These are phyloP conservation scores for Camellia granthamiana DNA, from an alignment of 148 eudicot species.

Conservation along the genomic window DNA sequence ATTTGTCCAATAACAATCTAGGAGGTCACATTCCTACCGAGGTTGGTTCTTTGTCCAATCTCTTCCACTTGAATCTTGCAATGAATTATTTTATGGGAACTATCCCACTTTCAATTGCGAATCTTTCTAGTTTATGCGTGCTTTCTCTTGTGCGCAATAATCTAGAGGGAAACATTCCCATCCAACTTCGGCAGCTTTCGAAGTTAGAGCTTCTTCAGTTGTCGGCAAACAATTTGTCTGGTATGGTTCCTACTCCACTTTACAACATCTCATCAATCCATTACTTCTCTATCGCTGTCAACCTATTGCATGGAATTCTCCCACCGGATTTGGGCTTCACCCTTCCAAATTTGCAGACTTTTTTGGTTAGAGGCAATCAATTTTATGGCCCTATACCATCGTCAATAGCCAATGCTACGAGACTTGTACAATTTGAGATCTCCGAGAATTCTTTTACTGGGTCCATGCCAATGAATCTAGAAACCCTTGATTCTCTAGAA, in stretches of 20 bases:
- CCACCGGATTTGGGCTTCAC: conserved; percentile 14
- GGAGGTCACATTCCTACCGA: conserved; percentile 9
- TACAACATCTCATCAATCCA: conserved; percentile 22
- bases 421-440: background rate
- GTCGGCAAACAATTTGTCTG: conserved; percentile 16
- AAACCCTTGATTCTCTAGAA: conserved; percentile 12
- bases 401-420: conserved; percentile 15
- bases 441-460: conserved; percentile 14
- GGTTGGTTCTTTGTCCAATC: conserved; percentile 4
- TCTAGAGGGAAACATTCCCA: conserved; percentile 12
- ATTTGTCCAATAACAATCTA: background rate
- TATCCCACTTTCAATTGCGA: background rate
- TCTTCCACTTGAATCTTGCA: background rate
- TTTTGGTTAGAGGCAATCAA: conserved; percentile 1
- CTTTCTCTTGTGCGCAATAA: background rate
- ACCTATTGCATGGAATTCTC: conserved; percentile 8
- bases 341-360: conserved; percentile 4
- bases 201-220: background rate
- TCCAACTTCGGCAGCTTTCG: background rate
- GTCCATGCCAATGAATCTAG: conserved; percentile 1
- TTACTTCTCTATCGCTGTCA: background rate
- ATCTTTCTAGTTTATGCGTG: background rate
- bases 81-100: conserved; percentile 9
- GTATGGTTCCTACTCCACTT: conserved; percentile 12
- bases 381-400: conserved; percentile 21